phyloP scores from a whole-genome alignment of 2,329 filamentous ascomycete genomes.

The Neoscytalidium dimidiatum region DNA sequence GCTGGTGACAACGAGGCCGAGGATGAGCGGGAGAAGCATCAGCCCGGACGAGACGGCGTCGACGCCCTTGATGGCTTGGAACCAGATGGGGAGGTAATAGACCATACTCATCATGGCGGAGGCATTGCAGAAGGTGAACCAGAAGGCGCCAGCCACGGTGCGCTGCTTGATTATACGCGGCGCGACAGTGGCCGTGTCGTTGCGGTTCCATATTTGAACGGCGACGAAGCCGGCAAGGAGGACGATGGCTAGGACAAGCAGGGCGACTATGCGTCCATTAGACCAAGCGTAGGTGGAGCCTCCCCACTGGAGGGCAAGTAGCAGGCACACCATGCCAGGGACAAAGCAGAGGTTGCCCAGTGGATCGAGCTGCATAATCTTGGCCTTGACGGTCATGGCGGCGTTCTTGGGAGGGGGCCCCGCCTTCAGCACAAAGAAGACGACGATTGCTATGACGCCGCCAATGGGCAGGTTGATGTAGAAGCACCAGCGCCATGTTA shows the following conservation, averaged over 20 bases:
- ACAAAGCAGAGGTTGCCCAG: constrained; percentile 46
- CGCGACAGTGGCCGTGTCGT: constrained; percentile 41
- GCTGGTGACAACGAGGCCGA: constrained; percentile 40
- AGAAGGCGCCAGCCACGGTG: constrained; percentile 46
- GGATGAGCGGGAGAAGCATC: constrained; percentile 46
- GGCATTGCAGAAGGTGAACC: constrained; percentile 33
- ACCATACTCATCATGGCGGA: constrained; percentile 39
- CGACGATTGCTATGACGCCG: constrained; percentile 44
- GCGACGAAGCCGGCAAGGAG: constrained; percentile 44
- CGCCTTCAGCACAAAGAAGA: constrained; percentile 37
- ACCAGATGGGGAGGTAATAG: constrained; percentile 52
- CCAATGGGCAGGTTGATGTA: constrained; percentile 58
- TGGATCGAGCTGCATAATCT: constrained; percentile 48
- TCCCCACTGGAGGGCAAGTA: constrained; percentile 54
- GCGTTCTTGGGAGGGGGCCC: constrained; percentile 30
- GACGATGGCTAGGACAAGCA: constrained; percentile 47
- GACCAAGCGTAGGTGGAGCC: constrained; percentile 50
- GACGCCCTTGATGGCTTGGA: constrained; percentile 51
- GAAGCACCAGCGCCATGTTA: constrained; percentile 51
- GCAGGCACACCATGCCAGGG: constrained; percentile 50
- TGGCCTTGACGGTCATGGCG: constrained; percentile 27
- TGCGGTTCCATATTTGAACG: constrained; percentile 35
- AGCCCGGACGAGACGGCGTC: constrained; percentile 50
- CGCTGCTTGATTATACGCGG: constrained; percentile 47
- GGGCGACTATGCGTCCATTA: constrained; percentile 47